Percentiles rank a stretch among this genome's conserved stretches.
These are phyloP conservation scores for Cyclanthera cordifolia DNA, from an alignment of 306 rosid species.

Conservation along the genomic window DNA sequence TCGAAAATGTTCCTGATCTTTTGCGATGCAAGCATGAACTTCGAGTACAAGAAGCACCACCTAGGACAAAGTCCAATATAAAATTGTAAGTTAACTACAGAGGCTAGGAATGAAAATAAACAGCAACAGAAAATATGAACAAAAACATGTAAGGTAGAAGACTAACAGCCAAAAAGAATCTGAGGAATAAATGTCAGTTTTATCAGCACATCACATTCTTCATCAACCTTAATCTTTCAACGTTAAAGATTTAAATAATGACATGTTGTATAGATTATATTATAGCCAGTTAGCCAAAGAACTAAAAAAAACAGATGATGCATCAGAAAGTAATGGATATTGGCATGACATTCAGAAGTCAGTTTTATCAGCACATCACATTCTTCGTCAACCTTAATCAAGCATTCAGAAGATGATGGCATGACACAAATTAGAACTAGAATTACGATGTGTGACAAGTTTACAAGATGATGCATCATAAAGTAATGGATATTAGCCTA, in stretches of 20 bases:
- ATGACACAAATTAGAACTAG: neutral
- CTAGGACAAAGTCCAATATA: constrained; percentile 27
- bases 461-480: neutral
- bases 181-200: neutral
- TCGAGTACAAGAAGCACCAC: constrained; percentile 95
- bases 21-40: constrained; percentile 87
- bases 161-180: neutral
- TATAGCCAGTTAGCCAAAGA: neutral
- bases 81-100: neutral
- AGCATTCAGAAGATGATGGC: neutral
- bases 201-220: neutral
- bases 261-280: neutral
- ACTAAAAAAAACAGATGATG: neutral
- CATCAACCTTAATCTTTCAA: constrained; percentile 3
- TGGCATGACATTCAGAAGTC: too few relatives aligned
- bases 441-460: neutral
- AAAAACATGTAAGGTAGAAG: too few relatives aligned
- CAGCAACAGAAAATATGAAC: neutral
- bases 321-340: too few relatives aligned
- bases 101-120: neutral
- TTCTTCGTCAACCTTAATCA: neutral
- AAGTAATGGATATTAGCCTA: neutral
- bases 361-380: too few relatives aligned
- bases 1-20: constrained; percentile 69
- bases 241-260: neutral